phyloP scores from a whole-genome alignment of 2,329 filamentous ascomycete genomes.

The Botryosphaeria dothidea region DNA sequence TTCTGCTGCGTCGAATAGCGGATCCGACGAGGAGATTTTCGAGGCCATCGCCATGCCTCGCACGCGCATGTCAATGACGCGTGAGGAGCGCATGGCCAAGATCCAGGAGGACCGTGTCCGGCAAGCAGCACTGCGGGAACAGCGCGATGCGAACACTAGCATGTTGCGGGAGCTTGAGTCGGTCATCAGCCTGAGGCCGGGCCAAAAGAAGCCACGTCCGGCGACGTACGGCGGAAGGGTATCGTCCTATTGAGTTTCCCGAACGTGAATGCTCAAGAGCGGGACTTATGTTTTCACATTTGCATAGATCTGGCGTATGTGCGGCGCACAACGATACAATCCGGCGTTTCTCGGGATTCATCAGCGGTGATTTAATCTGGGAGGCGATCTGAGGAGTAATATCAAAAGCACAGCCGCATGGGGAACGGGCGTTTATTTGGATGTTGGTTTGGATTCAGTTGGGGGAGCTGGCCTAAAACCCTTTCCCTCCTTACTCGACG shows the following conservation, averaged over 20 bases:
- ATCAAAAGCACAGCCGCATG: constrained; percentile 11
- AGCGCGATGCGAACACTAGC: constrained; percentile 76
- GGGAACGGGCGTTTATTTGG: neutral
- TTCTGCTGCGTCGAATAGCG: constrained; percentile 49
- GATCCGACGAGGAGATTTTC: constrained; percentile 75
- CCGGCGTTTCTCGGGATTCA: constrained; percentile 13
- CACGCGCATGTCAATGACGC: constrained; percentile 69
- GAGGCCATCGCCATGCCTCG: constrained; percentile 82
- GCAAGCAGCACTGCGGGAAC: constrained; percentile 70
- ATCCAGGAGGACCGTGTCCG: constrained; percentile 84
- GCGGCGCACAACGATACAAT: constrained; percentile 12
- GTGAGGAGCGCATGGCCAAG: constrained; percentile 84
- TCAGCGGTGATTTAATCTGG: constrained; percentile 11
- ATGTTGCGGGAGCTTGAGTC: constrained; percentile 94
- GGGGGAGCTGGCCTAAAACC: neutral
- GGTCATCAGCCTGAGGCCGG: constrained; percentile 60
- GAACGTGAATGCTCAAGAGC: neutral
- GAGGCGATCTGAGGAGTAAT: constrained; percentile 5
- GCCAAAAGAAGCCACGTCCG: constrained; percentile 11
- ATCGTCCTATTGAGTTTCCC: constrained; percentile 15
- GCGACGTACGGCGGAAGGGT: constrained; percentile 18
- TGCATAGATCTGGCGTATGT: constrained; percentile 17
- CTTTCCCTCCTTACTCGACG: neutral
- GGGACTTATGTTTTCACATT: constrained; percentile 17
- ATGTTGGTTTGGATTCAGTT: neutral